Conservation (phyloP, 2,329 filamentous ascomycete species). For the Sclerotinia nivalis region DNA sequence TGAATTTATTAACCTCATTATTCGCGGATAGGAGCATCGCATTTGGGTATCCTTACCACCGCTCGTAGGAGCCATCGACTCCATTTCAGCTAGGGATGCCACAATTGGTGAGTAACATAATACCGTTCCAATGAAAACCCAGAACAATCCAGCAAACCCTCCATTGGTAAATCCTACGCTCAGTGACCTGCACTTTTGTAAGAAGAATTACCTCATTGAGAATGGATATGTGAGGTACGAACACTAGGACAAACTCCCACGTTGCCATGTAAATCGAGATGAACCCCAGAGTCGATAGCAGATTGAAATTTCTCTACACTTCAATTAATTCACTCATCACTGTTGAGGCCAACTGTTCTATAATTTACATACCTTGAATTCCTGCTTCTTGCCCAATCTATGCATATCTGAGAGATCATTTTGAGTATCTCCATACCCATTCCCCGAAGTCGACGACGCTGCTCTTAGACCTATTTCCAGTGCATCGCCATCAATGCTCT, state of each 20-base stretch:
- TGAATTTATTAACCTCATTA: slow-evolving; percentile 43
- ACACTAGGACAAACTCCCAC: slow-evolving; percentile 47
- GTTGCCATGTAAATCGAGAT: slow-evolving; percentile 47
- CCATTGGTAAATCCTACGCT: slow-evolving; percentile 40
- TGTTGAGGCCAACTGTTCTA: background rate
- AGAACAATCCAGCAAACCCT: slow-evolving; percentile 44
- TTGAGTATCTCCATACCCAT: slow-evolving; percentile 34
- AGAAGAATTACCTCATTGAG: background rate
- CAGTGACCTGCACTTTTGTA: slow-evolving; percentile 28
- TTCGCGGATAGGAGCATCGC: background rate
- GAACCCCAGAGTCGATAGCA: slow-evolving; percentile 48
- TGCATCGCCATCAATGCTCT: slow-evolving; percentile 1
- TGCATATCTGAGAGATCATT: slow-evolving; percentile 43
- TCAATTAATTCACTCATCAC: background rate
- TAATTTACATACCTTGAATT: slow-evolving; percentile 33
- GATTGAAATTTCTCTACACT: slow-evolving; percentile 44
- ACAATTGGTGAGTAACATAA: slow-evolving; percentile 39
- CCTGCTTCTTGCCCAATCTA: slow-evolving; percentile 39
- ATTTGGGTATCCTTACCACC: slow-evolving; percentile 26
- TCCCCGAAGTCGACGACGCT: background rate
- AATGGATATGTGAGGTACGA: slow-evolving; percentile 23
- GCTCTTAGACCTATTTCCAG: slow-evolving; percentile 25
- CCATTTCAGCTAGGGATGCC: slow-evolving; percentile 37
- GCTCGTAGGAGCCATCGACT: slow-evolving; percentile 35
- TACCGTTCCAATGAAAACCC: slow-evolving; percentile 43